Evolutionary conservation across 176 grass and related monocot genomes (phyloP).

Genomic region (Triticum turgidum): DNA sequence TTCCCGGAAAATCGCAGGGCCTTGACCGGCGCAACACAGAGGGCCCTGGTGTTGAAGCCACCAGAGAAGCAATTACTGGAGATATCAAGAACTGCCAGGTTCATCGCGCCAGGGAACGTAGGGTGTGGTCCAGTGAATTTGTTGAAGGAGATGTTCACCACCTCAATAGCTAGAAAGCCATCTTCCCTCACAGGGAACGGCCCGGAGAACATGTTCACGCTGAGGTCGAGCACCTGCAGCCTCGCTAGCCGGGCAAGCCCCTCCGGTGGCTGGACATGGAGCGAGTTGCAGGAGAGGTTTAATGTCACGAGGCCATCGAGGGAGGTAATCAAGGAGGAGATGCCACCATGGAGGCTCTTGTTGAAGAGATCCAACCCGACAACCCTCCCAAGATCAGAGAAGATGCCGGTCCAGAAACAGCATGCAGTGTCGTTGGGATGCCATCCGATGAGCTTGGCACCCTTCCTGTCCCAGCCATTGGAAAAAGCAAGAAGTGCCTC

Average conservation of each 20-base stretch:
- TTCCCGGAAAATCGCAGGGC: constrained; percentile 44
- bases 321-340: constrained; percentile 26
- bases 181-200: background rate
- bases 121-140: constrained; percentile 40
- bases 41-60: background rate
- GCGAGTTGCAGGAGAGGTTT: constrained; percentile 49
- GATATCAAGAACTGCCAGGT: constrained; percentile 52
- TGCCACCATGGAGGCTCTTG: constrained; percentile 40
- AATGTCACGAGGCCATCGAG: constrained; percentile 35
- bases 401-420: constrained; percentile 59
- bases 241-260: constrained; percentile 21
- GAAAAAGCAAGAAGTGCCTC: constrained; percentile 35
- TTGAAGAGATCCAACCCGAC: constrained; percentile 48
- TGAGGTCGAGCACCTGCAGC: constrained; percentile 53
- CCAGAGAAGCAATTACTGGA: constrained; percentile 32
- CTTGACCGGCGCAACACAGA: constrained; percentile 22
- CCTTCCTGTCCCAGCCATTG: constrained; percentile 10
- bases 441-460: constrained; percentile 32
- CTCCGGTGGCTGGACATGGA: background rate
- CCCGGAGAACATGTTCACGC: constrained; percentile 38
- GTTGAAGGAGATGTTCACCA: constrained; percentile 62
- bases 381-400: constrained; percentile 42
- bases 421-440: constrained; percentile 34
- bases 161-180: constrained; percentile 37
- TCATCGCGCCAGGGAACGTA: background rate